phyloP scores from a whole-genome alignment of 1,284 basidiomycete genomes.

The Lentinus polychrous region DNA sequence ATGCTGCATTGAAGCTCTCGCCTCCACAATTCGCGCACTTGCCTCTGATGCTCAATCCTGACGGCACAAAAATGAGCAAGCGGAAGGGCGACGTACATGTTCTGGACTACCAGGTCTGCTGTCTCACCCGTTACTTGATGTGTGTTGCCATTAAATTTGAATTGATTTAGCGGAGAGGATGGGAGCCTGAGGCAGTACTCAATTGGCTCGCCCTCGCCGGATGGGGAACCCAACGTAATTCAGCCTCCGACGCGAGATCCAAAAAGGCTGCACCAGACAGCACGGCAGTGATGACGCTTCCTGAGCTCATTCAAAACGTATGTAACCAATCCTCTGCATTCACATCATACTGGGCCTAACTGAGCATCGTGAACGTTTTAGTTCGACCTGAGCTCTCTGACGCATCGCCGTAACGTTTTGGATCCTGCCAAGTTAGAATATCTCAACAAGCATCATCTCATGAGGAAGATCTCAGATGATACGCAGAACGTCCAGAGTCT shows the following conservation, averaged over 20 bases:
- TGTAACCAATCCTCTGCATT: too few species aligned
- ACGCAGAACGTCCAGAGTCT: slow-evolving; percentile 34
- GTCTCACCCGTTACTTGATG: not conserved
- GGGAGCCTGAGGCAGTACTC: slow-evolving; percentile 85
- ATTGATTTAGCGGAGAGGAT: slow-evolving; percentile 56
- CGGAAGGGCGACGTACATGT: slow-evolving; percentile 87
- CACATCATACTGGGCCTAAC: too few species aligned
- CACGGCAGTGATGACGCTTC: slow-evolving; percentile 56
- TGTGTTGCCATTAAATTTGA: not conserved
- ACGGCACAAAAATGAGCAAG: slow-evolving; percentile 94
- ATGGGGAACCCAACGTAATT: slow-evolving; percentile 50
- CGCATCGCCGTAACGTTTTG: slow-evolving; percentile 69
- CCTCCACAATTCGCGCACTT: slow-evolving; percentile 88
- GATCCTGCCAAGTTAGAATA: slow-evolving; percentile 68
- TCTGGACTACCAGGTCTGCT: slow-evolving; percentile 70
- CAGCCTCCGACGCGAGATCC: not conserved
- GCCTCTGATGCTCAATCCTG: slow-evolving; percentile 84
- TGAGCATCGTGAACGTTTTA: slow-evolving; percentile 20
- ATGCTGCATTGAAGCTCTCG: slow-evolving; percentile 66
- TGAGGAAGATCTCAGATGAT: slow-evolving; percentile 36
- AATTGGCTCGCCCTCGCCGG: slow-evolving; percentile 95
- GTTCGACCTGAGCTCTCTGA: slow-evolving; percentile 69
- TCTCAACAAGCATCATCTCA: slow-evolving; percentile 74
- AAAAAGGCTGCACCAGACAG: slow-evolving; percentile 48
- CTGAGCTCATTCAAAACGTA: slow-evolving; percentile 60